Percentiles rank a stretch among this genome's conserved stretches.
These are phyloP conservation scores for Termitomyces sp. DNA, from an alignment of 768 basidiomycete species.

Conservation along the genomic window DNA sequence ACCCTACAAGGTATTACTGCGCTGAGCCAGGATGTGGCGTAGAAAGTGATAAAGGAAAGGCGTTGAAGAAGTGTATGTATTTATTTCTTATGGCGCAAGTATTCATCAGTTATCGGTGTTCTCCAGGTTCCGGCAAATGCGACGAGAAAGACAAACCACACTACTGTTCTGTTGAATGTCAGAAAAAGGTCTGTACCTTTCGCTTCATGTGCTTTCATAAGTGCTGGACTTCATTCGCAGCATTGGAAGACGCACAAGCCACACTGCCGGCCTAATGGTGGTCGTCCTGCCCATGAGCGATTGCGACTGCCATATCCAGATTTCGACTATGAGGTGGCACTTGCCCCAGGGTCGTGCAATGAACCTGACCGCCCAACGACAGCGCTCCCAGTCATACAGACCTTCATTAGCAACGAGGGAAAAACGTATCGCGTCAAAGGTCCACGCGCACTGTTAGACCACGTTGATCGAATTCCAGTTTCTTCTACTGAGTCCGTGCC, in stretches of 20 bases:
- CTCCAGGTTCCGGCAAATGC: background rate
- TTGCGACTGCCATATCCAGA: background rate
- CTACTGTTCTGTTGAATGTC: conserved; percentile 1
- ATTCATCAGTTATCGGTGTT: background rate
- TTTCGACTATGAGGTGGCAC: background rate
- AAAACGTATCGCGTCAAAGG: conserved; percentile 5
- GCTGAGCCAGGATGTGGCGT: conserved; percentile 1
- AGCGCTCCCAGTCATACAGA: conserved; percentile 4
- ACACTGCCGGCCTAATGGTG: background rate
- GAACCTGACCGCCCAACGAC: background rate
- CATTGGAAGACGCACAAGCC: conserved; percentile 1
- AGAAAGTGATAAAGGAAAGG: conserved; percentile 4
- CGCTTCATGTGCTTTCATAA: background rate
- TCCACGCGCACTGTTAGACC: background rate
- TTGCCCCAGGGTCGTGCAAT: background rate
- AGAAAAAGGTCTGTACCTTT: background rate
- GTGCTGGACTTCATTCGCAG: background rate
- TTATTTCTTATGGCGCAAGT: background rate
- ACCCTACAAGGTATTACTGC: background rate
- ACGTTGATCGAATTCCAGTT: conserved; percentile 1
- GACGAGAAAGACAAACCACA: conserved; percentile 3
- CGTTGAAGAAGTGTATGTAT: background rate
- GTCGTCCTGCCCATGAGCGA: background rate
- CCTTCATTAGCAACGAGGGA: background rate
- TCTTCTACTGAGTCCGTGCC: background rate